Evolutionary conservation across 768 basidiomycete species (phyloP).

Genomic region (Fibroporia radiculosa): DNA sequence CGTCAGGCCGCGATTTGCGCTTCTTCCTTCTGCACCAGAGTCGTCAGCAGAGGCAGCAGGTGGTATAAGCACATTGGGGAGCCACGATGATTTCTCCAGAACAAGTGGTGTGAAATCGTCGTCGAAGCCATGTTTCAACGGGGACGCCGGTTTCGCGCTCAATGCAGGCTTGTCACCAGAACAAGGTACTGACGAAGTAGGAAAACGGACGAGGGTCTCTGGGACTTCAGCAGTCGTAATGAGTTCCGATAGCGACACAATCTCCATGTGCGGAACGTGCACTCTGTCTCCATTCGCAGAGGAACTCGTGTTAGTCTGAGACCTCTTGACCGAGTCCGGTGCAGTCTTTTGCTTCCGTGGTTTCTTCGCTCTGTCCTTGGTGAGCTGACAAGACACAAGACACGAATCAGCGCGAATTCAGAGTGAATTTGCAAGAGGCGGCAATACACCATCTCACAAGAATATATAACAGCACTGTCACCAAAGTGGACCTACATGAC

Average conservation of each 20-base stretch:
- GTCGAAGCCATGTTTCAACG: slow-evolving; percentile 4
- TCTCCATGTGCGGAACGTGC: not conserved
- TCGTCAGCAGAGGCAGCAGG: not conserved
- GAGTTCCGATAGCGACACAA: not conserved
- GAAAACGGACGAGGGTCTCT: not conserved
- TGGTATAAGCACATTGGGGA: not conserved
- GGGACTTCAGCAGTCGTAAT: not conserved
- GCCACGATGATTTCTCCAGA: not conserved
- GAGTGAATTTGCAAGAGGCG: slow-evolving; percentile 8
- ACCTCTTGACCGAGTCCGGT: not conserved
- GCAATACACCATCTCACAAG: slow-evolving; percentile 2
- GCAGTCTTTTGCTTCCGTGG: slow-evolving; percentile 42
- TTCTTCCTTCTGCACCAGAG: not conserved
- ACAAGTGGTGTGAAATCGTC: slow-evolving; percentile 3
- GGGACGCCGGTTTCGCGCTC: not conserved
- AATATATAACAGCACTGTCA: slow-evolving; percentile 19
- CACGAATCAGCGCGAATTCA: slow-evolving; percentile 10
- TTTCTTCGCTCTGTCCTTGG: slow-evolving; percentile 65
- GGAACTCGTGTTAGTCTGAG: not conserved
- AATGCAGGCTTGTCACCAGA: not conserved
- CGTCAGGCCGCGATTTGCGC: not conserved
- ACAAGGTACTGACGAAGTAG: not conserved
- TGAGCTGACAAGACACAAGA: slow-evolving; percentile 43
- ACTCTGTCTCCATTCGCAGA: not conserved
- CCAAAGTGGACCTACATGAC: slow-evolving; percentile 84